A percentile compares a stretch with the other conserved stretches of the same genome.
Conservation (phyloP, 2,329 filamentous ascomycete species). For the Coniella vitis region DNA sequence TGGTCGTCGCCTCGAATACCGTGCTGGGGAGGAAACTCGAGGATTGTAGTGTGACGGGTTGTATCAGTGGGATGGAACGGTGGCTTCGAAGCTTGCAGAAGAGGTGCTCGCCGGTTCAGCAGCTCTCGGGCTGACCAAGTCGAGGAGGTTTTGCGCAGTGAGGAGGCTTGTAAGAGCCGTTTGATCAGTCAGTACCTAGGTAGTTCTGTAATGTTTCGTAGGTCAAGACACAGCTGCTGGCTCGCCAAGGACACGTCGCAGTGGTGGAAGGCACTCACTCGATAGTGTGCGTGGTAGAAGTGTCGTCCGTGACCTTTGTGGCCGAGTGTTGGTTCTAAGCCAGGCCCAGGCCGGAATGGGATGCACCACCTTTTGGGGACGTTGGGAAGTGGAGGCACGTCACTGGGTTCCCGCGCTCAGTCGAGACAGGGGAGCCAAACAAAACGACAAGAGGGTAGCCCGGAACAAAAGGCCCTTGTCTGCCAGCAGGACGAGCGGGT, state of each 20-base stretch:
- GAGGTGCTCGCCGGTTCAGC: not conserved
- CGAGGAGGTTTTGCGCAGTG: no score
- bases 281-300: no score
- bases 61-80: not conserved
- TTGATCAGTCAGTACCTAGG: no score
- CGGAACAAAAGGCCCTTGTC: not conserved
- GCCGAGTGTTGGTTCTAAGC: not conserved
- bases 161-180: no score
- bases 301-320: no score
- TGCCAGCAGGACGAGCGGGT: not conserved
- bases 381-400: not conserved
- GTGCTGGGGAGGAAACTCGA: not conserved
- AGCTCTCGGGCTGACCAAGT: no score
- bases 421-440: not conserved
- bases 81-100: not conserved
- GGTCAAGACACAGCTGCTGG: no score
- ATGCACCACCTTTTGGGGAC: not conserved
- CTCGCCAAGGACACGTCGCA: no score
- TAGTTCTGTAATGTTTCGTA: no score
- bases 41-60: not conserved
- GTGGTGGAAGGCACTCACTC: no score
- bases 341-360: not conserved
- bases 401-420: conserved; percentile 2
- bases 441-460: not conserved
- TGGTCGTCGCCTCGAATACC: not conserved